Conservation (phyloP, 2,329 filamentous ascomycete species). For the Ciborinia camelliae region DNA sequence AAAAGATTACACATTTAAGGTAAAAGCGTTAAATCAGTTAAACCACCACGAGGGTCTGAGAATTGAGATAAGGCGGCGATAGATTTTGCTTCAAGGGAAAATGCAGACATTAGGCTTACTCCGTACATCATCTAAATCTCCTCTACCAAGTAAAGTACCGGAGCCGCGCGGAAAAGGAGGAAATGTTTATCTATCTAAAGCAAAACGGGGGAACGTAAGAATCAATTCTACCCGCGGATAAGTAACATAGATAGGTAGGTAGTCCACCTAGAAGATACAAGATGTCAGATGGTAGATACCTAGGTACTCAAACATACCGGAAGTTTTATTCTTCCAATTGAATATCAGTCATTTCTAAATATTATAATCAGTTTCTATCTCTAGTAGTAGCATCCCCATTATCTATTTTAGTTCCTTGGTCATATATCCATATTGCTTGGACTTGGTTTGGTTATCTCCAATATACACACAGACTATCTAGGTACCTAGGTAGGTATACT, state of each 20-base stretch:
- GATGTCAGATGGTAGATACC: background rate
- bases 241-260: too few relatives aligned
- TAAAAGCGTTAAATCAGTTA: too few relatives aligned
- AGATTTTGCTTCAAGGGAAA: too few relatives aligned
- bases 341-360: background rate
- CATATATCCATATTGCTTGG: background rate
- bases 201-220: background rate
- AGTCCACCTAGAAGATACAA: background rate
- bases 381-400: background rate
- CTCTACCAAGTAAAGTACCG: background rate
- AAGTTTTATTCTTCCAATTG: background rate
- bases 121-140: background rate
- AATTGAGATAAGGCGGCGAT: too few relatives aligned
- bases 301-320: background rate
- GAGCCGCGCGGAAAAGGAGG: conserved; percentile 1
- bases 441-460: background rate
- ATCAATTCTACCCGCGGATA: too few relatives aligned
- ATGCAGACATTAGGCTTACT: background rate
- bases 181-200: background rate
- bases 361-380: background rate
- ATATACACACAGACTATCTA: too few relatives aligned
- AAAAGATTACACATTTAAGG: too few relatives aligned
- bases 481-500: background rate
- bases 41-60: too few relatives aligned
- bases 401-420: background rate